Percentiles rank a stretch among this genome's conserved stretches.
phyloP scores from a whole-genome alignment of 2,329 filamentous ascomycete species.

The Polychaeton citri region DNA sequence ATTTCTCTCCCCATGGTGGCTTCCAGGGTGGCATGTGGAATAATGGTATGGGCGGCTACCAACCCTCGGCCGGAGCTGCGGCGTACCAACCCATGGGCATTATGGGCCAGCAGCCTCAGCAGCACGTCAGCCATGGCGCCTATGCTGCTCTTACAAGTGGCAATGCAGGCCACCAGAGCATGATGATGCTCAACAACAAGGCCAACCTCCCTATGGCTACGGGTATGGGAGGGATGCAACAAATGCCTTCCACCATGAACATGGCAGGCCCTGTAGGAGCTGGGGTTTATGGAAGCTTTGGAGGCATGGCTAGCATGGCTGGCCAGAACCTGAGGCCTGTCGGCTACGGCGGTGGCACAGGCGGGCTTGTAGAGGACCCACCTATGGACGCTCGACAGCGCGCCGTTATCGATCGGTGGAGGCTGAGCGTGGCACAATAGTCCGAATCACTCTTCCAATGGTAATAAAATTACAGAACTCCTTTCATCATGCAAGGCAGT shows the following conservation, averaged over 20 bases:
- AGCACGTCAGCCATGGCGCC: conserved; percentile 1
- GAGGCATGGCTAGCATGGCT: not conserved
- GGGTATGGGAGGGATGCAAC: too few relatives aligned
- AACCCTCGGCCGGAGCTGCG: not conserved
- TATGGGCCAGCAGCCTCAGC: conserved; percentile 3
- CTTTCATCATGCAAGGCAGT: too few relatives aligned
- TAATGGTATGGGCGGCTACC: not conserved
- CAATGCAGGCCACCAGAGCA: conserved; percentile 2
- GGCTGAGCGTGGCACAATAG: conserved; percentile 28
- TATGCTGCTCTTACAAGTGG: conserved; percentile 2
- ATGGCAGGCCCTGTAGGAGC: not conserved
- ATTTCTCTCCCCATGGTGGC: conserved; percentile 9
- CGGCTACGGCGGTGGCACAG: not conserved
- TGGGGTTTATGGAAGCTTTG: not conserved
- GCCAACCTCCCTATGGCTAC: conserved; percentile 6
- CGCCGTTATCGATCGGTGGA: conserved; percentile 48
- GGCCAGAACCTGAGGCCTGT: too few relatives aligned
- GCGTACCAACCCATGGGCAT: not conserved
- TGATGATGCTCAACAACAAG: not conserved
- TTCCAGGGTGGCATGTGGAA: not conserved
- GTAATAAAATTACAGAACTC: too few relatives aligned
- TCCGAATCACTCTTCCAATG: too few relatives aligned
- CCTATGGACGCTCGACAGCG: conserved; percentile 36
- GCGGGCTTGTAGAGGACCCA: not conserved
- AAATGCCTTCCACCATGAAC: not conserved